Percentiles rank a stretch among this genome's conserved stretches.
Evolutionary conservation across 352 stramenopile species (phyloP).

Genomic region (Phytophthora quininea): DNA sequence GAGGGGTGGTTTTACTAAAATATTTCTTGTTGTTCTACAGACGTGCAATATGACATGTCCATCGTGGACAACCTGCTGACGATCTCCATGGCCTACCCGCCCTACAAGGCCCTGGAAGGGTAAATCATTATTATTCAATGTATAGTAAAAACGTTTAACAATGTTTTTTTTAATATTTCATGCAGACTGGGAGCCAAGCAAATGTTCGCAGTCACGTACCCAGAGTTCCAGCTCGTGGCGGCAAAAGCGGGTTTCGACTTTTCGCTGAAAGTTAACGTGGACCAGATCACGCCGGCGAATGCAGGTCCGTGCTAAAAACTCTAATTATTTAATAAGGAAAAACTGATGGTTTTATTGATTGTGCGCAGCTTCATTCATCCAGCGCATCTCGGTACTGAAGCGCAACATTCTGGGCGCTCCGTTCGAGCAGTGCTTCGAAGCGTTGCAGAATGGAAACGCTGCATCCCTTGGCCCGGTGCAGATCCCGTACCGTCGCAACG

Average conservation of each 20-base stretch:
- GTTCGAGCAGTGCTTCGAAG: constrained; percentile 86
- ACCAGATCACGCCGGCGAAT: constrained; percentile 74
- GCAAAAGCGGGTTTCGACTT: constrained; percentile 84
- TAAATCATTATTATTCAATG: constrained; percentile 17
- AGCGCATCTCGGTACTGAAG: constrained; percentile 80
- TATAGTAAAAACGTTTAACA: neutral
- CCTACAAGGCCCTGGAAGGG: constrained; percentile 74
- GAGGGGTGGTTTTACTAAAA: neutral
- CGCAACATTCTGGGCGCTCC: constrained; percentile 80
- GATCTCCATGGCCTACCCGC: constrained; percentile 80
- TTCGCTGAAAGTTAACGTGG: constrained; percentile 77
- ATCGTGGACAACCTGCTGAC: constrained; percentile 71
- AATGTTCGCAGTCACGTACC: constrained; percentile 81
- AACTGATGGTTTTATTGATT: constrained; percentile 8
- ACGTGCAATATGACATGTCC: constrained; percentile 86
- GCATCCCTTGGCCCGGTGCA: constrained; percentile 67
- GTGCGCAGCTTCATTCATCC: constrained; percentile 69
- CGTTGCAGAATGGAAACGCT: constrained; percentile 67
- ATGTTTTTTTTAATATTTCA: neutral
- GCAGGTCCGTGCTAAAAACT: constrained; percentile 40
- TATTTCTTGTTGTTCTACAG: no score
- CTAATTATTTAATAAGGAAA: neutral
- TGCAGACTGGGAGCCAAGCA: constrained; percentile 64
- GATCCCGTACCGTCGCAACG: constrained; percentile 87
- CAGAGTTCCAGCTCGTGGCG: constrained; percentile 70